These are phyloP conservation scores for Suillus subluteus DNA, from an alignment of 768 basidiomycete genomes.

Conservation along the genomic window DNA sequence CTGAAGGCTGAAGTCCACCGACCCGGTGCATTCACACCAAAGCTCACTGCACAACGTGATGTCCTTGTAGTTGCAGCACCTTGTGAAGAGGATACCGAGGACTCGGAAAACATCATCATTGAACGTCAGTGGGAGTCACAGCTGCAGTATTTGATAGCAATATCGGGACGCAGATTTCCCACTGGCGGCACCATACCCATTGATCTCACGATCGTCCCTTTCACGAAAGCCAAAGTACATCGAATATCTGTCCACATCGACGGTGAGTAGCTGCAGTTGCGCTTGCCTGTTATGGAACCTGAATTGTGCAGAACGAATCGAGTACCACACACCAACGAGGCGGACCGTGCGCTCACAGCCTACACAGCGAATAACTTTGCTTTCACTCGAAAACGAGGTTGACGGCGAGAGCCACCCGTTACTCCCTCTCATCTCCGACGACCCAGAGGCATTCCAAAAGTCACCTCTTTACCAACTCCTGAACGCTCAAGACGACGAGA, in stretches of 20 bases:
- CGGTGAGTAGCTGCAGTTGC: constrained; percentile 50
- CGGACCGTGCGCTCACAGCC: constrained; percentile 74
- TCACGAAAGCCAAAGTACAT: constrained; percentile 86
- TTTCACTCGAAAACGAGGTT: constrained; percentile 57
- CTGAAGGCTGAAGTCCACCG: constrained; percentile 85
- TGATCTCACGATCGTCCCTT: constrained; percentile 79
- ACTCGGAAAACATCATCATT: constrained; percentile 78
- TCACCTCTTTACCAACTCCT: constrained; percentile 68
- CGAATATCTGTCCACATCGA: constrained; percentile 75
- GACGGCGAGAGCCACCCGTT: constrained; percentile 62
- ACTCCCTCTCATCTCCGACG: constrained; percentile 78
- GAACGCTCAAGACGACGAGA: constrained; percentile 51
- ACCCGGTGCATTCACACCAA: constrained; percentile 83
- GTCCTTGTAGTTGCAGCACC: constrained; percentile 80
- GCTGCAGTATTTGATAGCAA: constrained; percentile 77
- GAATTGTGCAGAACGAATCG: constrained; percentile 64
- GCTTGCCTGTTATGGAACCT: neutral
- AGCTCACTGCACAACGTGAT: constrained; percentile 70
- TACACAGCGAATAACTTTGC: constrained; percentile 58
- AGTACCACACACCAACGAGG: constrained; percentile 74
- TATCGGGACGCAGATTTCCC: constrained; percentile 83
- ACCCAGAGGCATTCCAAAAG: constrained; percentile 58
- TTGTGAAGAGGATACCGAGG: constrained; percentile 79
- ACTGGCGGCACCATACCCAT: constrained; percentile 85
- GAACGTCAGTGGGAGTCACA: constrained; percentile 92